phyloP scores from a whole-genome alignment of 106 monocot species.

The Dioscorea alata region DNA sequence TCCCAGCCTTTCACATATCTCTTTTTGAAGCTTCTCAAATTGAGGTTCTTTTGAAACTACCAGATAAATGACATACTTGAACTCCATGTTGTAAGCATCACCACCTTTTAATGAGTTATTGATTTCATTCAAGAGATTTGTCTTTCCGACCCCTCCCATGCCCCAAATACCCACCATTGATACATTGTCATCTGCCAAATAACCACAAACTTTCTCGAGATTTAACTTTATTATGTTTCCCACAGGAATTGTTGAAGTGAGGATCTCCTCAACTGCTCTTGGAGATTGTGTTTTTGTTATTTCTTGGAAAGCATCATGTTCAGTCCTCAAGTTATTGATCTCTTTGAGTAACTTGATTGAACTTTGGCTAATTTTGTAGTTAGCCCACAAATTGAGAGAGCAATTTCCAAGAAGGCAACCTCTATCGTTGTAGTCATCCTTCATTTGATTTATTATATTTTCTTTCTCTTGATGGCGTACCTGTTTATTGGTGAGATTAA shows the following conservation, averaged over 20 bases:
- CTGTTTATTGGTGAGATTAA: no score
- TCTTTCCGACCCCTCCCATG: slow-evolving; percentile 16
- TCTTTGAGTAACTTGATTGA: no score
- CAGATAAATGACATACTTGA: slow-evolving; percentile 1
- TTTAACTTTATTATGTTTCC: background rate
- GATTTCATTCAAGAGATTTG: background rate
- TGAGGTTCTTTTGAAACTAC: background rate
- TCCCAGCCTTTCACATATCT: background rate
- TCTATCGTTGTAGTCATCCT: no score
- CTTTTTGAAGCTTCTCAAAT: background rate
- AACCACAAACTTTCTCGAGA: background rate
- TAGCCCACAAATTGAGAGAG: no score
- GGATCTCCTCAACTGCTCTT: no score
- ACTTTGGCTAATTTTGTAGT: no score
- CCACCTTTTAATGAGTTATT: background rate
- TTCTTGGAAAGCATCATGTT: no score
- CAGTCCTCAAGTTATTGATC: no score
- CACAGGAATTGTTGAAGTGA: background rate
- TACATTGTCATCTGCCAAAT: background rate
- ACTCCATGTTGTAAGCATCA: background rate
- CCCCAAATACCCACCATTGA: slow-evolving; percentile 13
- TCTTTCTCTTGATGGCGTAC: no score
- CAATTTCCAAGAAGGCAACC: no score
- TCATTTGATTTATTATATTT: no score
- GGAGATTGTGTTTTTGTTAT: no score